These are phyloP conservation scores for Venturia pyrina DNA, from an alignment of 2,329 filamentous ascomycete species.

Conservation along the genomic window DNA sequence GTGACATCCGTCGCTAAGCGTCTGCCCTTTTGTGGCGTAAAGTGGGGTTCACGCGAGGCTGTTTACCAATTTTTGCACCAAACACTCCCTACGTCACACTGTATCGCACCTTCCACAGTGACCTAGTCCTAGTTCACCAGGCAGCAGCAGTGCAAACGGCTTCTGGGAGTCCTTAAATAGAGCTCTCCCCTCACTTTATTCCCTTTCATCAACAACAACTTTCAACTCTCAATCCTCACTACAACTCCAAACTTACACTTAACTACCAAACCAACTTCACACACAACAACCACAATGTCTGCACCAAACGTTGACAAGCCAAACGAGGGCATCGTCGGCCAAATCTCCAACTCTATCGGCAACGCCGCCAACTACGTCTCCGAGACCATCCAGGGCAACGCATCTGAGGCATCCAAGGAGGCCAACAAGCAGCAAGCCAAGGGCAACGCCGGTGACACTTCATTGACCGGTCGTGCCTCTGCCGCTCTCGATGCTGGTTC, in stretches of 20 bases:
- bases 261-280: conserved; percentile 12
- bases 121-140: not conserved
- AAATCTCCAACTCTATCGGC: conserved; percentile 31
- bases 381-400: conserved; percentile 50
- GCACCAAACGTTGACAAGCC: conserved; percentile 34
- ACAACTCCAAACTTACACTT: conserved; percentile 12
- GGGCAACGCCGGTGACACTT: conserved; percentile 51
- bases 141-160: not conserved
- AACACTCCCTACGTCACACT: not conserved
- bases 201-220: not conserved
- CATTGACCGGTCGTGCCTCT: conserved; percentile 42
- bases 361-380: conserved; percentile 60
- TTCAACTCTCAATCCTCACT: conserved; percentile 9
- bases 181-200: not conserved
- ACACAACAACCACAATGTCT: conserved; percentile 29
- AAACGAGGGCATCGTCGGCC: conserved; percentile 34
- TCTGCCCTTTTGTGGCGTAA: not conserved
- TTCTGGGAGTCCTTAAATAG: not conserved
- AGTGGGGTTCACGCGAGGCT: not conserved
- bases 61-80: not conserved
- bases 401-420: conserved; percentile 53
- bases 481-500: conserved; percentile 41
- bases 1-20: not conserved
- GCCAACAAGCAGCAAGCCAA: conserved; percentile 51
- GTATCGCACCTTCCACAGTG: not conserved